Conservation (phyloP, 2,329 filamentous ascomycete genomes). For the Pezicula carpinea region DNA sequence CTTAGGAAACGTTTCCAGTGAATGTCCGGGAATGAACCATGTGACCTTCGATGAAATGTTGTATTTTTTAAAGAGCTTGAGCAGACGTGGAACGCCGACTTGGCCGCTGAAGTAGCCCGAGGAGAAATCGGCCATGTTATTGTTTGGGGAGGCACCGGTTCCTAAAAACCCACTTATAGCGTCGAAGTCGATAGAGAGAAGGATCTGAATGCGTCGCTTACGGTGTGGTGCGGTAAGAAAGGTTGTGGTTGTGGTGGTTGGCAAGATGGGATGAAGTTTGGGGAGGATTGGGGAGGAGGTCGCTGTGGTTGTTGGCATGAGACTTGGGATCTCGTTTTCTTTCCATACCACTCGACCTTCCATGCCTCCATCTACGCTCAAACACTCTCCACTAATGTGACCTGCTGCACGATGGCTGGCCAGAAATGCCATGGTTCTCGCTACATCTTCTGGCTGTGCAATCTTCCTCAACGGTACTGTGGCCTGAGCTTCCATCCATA, state of each 20-base stretch:
- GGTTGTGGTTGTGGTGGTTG: background rate
- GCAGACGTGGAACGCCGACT: slow-evolving; percentile 50
- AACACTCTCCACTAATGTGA: slow-evolving; percentile 48
- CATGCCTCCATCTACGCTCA: slow-evolving; percentile 47
- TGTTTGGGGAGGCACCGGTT: slow-evolving; percentile 43
- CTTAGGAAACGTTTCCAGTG: slow-evolving; percentile 50
- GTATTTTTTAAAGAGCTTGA: slow-evolving; percentile 48
- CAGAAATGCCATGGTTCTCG: slow-evolving; percentile 72
- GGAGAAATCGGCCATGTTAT: slow-evolving; percentile 51
- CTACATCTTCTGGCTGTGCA: slow-evolving; percentile 64
- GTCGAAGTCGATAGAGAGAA: slow-evolving; percentile 32
- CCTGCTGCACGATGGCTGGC: slow-evolving; percentile 59
- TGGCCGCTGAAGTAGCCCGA: slow-evolving; percentile 50
- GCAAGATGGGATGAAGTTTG: slow-evolving; percentile 3
- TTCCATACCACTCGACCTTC: slow-evolving; percentile 41
- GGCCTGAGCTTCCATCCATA: slow-evolving; percentile 44
- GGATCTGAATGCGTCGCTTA: slow-evolving; percentile 14
- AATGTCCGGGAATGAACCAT: slow-evolving; percentile 58
- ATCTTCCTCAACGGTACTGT: slow-evolving; percentile 61
- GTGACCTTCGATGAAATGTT: slow-evolving; percentile 47
- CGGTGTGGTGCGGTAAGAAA: slow-evolving; percentile 3
- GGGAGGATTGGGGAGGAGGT: slow-evolving; percentile 3
- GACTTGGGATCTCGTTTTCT: slow-evolving; percentile 26
- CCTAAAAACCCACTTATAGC: slow-evolving; percentile 57
- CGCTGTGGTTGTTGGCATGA: background rate